Evolutionary conservation across 352 stramenopile species (phyloP), one percentile per base, ranked within the genome.

Genomic region (Poterioochromonas sp.): DNA sequence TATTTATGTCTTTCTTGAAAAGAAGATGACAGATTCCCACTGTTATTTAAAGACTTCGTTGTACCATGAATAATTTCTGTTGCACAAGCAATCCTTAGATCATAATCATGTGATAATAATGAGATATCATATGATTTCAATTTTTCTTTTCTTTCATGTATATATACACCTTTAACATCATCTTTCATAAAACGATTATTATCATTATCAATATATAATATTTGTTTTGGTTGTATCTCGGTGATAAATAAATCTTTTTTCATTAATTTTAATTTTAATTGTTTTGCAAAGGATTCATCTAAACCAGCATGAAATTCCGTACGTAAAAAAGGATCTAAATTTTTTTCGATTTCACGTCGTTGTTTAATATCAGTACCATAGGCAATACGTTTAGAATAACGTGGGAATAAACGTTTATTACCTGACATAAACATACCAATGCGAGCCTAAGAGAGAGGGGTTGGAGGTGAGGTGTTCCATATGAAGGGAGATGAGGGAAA

Each of bases 31-130:
- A n/a, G n/a, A n/a, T n/a, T n/a, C 44, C 22, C 11, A 53, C 22
- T 22, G 44, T 22, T 53, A 20, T 11, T 53, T 53, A 22, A 11
- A 11, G n/a, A n/a, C n/a, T n/a, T n/a, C 32, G 15, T 53, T n/a
- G 65, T 35, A 54, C 32, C 65, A 37, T 22, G 3, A 34, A 22
- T 47, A 12, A 29, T 63, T 29, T 78, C 71, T 39, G 3, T 34
- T 12, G 71, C 43, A 44, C 5, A n/a, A 37, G 5, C 39, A 34
- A 78, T 68, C 1, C 71, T 26, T 2, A 78, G 43, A 51, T 78
- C 71, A 69, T 68, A 78, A 29, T 78, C 43, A 49, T 69, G 47
- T 29, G 43, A 3, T 39, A 68, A 65, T 22, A 63, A 51, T 3
- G 32, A 40, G 8, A 78, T 47, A 68, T 78, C 65, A 40, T 15